Conservation (phyloP, 1,284 basidiomycete species). For the Leccinum fuscescens region DNA sequence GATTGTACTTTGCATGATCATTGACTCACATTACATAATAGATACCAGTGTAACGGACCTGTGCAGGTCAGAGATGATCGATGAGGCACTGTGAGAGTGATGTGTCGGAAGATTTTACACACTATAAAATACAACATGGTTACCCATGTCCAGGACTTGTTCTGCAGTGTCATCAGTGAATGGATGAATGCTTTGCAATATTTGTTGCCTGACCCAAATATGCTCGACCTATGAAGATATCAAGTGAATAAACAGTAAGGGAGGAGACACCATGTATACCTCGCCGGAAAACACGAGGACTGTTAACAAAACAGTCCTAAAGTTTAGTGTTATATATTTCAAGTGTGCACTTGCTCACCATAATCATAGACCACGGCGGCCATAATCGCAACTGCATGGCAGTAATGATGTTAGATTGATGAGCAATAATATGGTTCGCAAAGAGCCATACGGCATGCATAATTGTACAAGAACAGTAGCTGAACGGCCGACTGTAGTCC, state of each 20-base stretch:
- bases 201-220: background rate
- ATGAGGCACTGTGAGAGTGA: too few species aligned
- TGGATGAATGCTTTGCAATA: background rate
- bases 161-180: background rate
- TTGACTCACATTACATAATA: too few species aligned
- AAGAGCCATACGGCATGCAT: background rate
- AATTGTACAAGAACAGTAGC: background rate
- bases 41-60: background rate
- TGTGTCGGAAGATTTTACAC: background rate
- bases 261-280: background rate
- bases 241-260: background rate
- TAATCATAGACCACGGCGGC: background rate
- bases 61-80: background rate
- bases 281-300: background rate
- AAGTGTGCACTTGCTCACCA: background rate
- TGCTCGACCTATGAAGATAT: background rate
- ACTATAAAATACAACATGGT: background rate
- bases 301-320: background rate
- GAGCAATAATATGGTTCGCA: background rate
- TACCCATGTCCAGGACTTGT: background rate
- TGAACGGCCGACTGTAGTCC: background rate
- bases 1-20: too few species aligned
- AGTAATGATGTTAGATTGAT: background rate
- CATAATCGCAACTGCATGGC: background rate
- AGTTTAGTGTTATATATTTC: background rate